These are phyloP conservation scores for Rhodosporidiobolus odoratus DNA, from an alignment of 768 basidiomycete species.

Conservation along the genomic window DNA sequence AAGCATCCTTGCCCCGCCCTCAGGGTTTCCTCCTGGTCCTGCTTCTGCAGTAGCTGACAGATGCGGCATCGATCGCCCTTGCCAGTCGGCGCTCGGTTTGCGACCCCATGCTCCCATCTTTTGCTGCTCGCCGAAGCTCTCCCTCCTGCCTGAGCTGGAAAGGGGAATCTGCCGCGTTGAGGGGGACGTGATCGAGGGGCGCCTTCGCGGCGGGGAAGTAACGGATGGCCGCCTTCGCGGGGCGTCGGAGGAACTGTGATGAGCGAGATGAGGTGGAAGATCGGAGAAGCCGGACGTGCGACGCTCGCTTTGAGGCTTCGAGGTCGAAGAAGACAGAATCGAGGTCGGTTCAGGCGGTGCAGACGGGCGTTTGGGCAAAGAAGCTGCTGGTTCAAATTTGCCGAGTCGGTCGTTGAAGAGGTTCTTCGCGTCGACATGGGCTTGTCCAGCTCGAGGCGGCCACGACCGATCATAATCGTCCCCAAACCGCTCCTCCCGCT, in stretches of 20 bases:
- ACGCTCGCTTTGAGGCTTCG: slow-evolving; percentile 1
- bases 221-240: slow-evolving; percentile 5
- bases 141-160: slow-evolving; percentile 14
- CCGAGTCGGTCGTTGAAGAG: slow-evolving; percentile 97
- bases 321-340: neutral
- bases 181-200: slow-evolving; percentile 26
- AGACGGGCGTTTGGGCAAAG: slow-evolving; percentile 40
- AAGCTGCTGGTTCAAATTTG: slow-evolving; percentile 62
- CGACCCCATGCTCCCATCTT: neutral
- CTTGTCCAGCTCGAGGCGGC: slow-evolving; percentile 54
- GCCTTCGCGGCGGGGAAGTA: slow-evolving; percentile 23
- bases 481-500: slow-evolving; percentile 79
- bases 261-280: slow-evolving; percentile 18
- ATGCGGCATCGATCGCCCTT: slow-evolving; percentile 8
- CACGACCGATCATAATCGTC: slow-evolving; percentile 96
- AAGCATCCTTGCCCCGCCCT: no score
- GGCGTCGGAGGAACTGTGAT: neutral
- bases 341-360: slow-evolving; percentile 9
- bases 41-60: neutral
- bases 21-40: slow-evolving; percentile 50
- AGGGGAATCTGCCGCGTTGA: neutral
- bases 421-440: slow-evolving; percentile 60
- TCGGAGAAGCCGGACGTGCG: neutral
- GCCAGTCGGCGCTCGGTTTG: neutral
- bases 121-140: slow-evolving; percentile 3